phyloP scores from a whole-genome alignment of 2,329 filamentous ascomycete species.

The Pseudogymnoascus sp. region DNA sequence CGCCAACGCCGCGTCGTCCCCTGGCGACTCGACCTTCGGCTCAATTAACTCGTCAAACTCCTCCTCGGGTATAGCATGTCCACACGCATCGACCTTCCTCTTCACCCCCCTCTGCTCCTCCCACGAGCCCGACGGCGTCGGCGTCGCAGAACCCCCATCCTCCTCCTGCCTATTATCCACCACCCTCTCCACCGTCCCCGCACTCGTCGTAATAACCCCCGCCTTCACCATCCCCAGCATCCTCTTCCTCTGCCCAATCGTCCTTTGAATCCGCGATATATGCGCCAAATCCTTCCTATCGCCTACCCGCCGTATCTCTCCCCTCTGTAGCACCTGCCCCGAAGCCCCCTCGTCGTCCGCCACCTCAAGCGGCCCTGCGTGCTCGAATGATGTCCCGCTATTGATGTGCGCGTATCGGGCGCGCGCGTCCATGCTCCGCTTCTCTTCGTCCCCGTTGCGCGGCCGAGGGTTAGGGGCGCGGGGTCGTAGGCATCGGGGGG shows the following conservation, averaged over 20 bases:
- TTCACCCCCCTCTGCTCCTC: neutral
- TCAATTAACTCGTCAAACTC: slow-evolving; percentile 1
- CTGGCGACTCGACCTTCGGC: neutral
- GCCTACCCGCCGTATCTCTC: neutral
- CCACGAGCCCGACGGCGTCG: neutral
- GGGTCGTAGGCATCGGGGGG: neutral
- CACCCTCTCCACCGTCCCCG: neutral
- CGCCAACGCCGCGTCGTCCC: neutral
- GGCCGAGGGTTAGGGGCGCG: neutral
- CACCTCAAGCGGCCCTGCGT: neutral
- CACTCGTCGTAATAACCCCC: neutral
- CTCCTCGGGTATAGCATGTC: neutral
- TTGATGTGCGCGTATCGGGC: neutral
- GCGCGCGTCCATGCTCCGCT: neutral
- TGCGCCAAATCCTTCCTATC: neutral
- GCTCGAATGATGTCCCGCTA: neutral
- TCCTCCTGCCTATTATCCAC: neutral
- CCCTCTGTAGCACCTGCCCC: neutral
- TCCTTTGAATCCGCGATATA: neutral
- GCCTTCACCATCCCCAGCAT: neutral
- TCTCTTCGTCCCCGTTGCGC: neutral
- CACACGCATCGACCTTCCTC: neutral
- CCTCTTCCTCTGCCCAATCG: neutral
- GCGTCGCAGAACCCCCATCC: neutral
- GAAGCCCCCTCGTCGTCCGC: neutral